These are phyloP conservation scores for Fusarium algeriense DNA, from an alignment of 2,329 filamentous ascomycete species.

Conservation along the genomic window DNA sequence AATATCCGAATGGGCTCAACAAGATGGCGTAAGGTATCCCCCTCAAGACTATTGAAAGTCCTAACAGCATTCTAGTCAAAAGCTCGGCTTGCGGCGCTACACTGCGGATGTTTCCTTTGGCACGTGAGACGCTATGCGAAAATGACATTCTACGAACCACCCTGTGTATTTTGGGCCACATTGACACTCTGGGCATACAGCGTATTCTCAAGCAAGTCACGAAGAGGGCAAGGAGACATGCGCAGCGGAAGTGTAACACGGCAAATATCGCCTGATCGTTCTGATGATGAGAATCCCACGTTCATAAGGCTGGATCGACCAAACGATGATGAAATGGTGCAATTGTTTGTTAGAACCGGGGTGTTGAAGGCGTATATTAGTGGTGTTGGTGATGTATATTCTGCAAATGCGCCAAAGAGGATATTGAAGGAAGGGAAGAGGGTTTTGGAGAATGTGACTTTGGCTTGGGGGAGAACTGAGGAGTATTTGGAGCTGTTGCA, in stretches of 20 bases:
- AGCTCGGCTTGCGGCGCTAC: constrained; percentile 58
- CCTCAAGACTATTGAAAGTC: rapidly evolving
- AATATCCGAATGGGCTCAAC: constrained; percentile 53
- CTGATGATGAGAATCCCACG: constrained; percentile 43
- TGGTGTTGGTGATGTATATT: constrained; percentile 64
- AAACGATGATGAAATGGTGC: constrained; percentile 69
- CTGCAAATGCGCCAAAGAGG: constrained; percentile 23
- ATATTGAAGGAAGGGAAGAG: constrained; percentile 42
- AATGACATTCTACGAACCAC: constrained; percentile 56
- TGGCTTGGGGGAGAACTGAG: constrained; percentile 35
- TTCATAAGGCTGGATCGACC: constrained; percentile 68
- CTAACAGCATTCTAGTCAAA: constrained; percentile 51
- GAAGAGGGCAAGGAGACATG: neutral
- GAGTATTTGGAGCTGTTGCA: constrained; percentile 15
- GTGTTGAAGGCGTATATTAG: constrained; percentile 63
- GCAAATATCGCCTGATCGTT: constrained; percentile 6
- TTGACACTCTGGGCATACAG: constrained; percentile 57
- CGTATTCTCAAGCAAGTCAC: constrained; percentile 21
- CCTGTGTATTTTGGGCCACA: constrained; percentile 54
- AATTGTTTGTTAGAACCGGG: constrained; percentile 65
- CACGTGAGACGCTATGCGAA: constrained; percentile 59
- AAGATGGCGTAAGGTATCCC: constrained; percentile 43
- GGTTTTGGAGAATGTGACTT: constrained; percentile 26
- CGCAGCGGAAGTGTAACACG: constrained; percentile 16
- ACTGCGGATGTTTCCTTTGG: constrained; percentile 60